Conservation (phyloP, 2,329 filamentous ascomycete species). For the Phaeophleospora eucalypticola region DNA sequence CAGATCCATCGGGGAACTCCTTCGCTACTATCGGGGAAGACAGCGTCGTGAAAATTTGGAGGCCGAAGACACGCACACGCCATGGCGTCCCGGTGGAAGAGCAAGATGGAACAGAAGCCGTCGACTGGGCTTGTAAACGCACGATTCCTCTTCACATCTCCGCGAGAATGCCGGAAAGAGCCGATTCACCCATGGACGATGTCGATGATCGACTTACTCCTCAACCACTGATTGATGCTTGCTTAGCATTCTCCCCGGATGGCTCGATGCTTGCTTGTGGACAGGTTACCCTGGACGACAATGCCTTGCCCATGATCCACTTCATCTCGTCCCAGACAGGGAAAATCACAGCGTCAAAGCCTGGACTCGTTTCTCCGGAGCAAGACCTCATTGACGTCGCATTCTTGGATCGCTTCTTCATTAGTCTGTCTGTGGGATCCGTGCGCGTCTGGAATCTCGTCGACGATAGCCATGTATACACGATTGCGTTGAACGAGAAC, state of each 20-base stretch:
- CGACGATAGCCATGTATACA: slow-evolving; percentile 67
- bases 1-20: slow-evolving; percentile 63
- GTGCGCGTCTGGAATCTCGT: slow-evolving; percentile 83
- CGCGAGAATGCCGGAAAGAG: slow-evolving; percentile 28
- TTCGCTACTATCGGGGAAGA: slow-evolving; percentile 88
- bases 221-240: slow-evolving; percentile 47
- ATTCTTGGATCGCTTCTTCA: slow-evolving; percentile 68
- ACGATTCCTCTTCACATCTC: slow-evolving; percentile 41
- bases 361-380: slow-evolving; percentile 43
- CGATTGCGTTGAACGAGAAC: slow-evolving; percentile 52
- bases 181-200: slow-evolving; percentile 25
- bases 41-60: slow-evolving; percentile 74
- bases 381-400: slow-evolving; percentile 56
- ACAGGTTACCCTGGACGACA: slow-evolving; percentile 37
- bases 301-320: slow-evolving; percentile 59
- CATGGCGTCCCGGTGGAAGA: slow-evolving; percentile 64
- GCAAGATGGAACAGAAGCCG: slow-evolving; percentile 54
- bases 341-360: slow-evolving; percentile 61
- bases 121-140: slow-evolving; percentile 70
- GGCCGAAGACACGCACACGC: slow-evolving; percentile 63
- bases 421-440: slow-evolving; percentile 68
- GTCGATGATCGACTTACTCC: slow-evolving; percentile 25
- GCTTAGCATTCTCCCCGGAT: slow-evolving; percentile 75
- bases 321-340: slow-evolving; percentile 72
- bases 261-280: slow-evolving; percentile 73